Percentiles rank a stretch among this genome's conserved stretches.
Conservation (phyloP, 2,329 filamentous ascomycete species). For the Helotiales sp. region DNA sequence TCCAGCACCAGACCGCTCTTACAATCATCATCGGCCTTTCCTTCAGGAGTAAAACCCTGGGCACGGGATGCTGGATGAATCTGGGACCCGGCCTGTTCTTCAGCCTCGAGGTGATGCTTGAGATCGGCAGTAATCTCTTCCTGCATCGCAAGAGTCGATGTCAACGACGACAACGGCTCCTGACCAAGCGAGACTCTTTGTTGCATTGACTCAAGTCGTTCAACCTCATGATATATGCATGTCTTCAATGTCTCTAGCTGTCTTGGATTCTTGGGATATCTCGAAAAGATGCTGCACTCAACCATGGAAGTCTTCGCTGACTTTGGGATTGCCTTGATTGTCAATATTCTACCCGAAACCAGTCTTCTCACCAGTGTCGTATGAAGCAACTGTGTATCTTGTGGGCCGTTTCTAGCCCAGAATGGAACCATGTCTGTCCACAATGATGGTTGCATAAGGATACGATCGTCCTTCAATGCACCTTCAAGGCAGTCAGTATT, state of each 20-base stretch:
- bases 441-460: neutral
- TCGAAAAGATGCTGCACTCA: slow-evolving; percentile 9
- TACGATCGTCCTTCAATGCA: neutral
- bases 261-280: neutral
- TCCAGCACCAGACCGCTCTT: neutral
- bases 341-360: neutral
- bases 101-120: slow-evolving; percentile 20
- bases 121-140: slow-evolving; percentile 16
- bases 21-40: slow-evolving; percentile 32
- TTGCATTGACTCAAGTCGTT: slow-evolving; percentile 4
- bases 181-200: neutral
- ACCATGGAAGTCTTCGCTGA: slow-evolving; percentile 7
- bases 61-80: slow-evolving; percentile 28
- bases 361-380: slow-evolving; percentile 8
- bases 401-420: neutral
- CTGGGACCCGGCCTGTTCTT: slow-evolving; percentile 17
- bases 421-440: neutral
- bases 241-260: slow-evolving; percentile 4
- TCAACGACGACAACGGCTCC: slow-evolving; percentile 1
- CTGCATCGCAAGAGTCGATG: slow-evolving; percentile 6
- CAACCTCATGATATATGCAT: slow-evolving; percentile 5
- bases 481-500: neutral
- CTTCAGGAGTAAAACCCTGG: slow-evolving; percentile 20
- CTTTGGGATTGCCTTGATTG: slow-evolving; percentile 8
- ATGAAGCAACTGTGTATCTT: slow-evolving; percentile 2